These are phyloP conservation scores for Galerina marginata DNA, from an alignment of 768 basidiomycete genomes.

Conservation along the genomic window DNA sequence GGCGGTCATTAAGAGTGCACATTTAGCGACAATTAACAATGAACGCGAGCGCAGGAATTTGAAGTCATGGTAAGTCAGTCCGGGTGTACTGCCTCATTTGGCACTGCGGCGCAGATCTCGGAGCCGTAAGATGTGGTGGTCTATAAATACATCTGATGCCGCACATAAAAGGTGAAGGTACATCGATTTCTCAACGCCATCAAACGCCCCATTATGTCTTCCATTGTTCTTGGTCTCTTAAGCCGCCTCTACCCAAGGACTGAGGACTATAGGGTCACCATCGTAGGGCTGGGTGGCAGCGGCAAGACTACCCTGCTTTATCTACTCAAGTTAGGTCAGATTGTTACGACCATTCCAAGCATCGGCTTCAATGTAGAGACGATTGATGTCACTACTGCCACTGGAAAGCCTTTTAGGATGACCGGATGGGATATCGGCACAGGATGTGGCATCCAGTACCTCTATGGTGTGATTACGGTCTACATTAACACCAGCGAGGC, in stretches of 20 bases:
- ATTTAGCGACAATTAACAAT: too few species aligned
- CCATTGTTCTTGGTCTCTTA: conserved; percentile 33
- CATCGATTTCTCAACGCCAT: background rate
- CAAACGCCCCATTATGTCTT: conserved; percentile 17
- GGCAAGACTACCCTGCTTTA: conserved; percentile 58
- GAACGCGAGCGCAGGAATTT: too few species aligned
- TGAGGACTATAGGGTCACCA: conserved; percentile 23
- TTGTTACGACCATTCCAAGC: conserved; percentile 44
- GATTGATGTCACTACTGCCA: conserved; percentile 34
- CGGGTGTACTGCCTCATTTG: too few species aligned
- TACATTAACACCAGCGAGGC: conserved; percentile 47
- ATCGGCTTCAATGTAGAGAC: conserved; percentile 67
- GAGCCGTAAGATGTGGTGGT: too few species aligned
- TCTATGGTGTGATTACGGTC: conserved; percentile 35
- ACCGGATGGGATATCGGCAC: conserved; percentile 68
- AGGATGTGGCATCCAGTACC: conserved; percentile 50
- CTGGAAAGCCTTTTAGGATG: conserved; percentile 47
- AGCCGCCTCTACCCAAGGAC: conserved; percentile 32
- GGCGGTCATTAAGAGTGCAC: too few species aligned
- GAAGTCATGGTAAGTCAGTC: too few species aligned
- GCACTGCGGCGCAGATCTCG: too few species aligned
- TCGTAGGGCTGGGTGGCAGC: conserved; percentile 43
- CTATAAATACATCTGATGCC: too few species aligned
- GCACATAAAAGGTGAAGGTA: background rate
- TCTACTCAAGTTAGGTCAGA: conserved; percentile 43